phyloP scores from a whole-genome alignment of 345 rosid species.

The Melaleuca quinquenervia region DNA sequence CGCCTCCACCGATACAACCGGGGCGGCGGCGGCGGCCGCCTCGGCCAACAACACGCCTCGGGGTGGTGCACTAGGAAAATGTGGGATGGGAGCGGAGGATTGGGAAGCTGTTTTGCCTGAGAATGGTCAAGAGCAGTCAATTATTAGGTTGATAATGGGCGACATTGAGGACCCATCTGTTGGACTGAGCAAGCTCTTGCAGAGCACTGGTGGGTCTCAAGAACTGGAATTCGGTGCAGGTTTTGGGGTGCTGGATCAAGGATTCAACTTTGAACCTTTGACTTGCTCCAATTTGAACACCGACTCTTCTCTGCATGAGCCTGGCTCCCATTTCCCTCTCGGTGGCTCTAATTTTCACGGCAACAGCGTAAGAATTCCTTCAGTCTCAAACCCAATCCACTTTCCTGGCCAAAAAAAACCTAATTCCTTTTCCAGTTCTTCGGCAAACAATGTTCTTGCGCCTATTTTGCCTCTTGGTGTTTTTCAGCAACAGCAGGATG shows the following conservation, averaged over 20 bases:
- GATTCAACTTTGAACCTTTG: background rate
- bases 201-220: background rate
- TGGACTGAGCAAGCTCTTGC: constrained; percentile 36
- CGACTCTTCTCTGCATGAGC: background rate
- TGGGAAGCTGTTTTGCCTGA: constrained; percentile 11
- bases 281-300: background rate
- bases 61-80: background rate
- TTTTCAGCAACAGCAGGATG: constrained; percentile 19
- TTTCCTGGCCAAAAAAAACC: constrained; percentile 2
- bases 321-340: background rate
- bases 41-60: background rate
- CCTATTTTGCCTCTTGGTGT: background rate
- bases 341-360: background rate
- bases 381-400: background rate
- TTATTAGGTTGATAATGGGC: constrained; percentile 27
- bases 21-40: background rate
- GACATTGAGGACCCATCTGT: constrained; percentile 7
- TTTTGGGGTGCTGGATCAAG: background rate
- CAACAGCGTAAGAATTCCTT: background rate
- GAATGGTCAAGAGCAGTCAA: constrained; percentile 28
- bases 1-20: background rate
- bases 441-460: background rate
- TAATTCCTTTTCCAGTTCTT: background rate
- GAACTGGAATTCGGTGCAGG: background rate
- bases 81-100: constrained; percentile 10